Conservation (phyloP, 1,284 basidiomycete genomes). For the Filobasidium uniguttulatum region DNA sequence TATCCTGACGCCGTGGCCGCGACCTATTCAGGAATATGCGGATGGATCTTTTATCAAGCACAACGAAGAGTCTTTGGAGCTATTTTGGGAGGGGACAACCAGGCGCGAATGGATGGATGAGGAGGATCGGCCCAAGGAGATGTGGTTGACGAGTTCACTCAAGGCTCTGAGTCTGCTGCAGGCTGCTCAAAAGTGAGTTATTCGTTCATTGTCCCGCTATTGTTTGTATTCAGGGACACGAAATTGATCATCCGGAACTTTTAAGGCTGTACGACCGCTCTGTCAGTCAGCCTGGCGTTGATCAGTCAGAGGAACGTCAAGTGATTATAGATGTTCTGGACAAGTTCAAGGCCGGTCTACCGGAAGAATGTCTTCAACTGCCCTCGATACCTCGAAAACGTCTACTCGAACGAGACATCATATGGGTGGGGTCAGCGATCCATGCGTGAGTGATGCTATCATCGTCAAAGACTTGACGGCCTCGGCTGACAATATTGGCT, state of each 20-base stretch:
- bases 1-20: conserved; percentile 32
- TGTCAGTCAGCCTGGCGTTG: neutral
- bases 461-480: neutral
- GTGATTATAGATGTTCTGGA: neutral
- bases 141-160: neutral
- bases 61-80: neutral
- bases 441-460: conserved; percentile 4
- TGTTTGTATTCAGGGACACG: too few species aligned
- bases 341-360: neutral
- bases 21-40: conserved; percentile 20
- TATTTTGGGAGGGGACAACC: neutral
- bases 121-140: neutral
- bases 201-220: neutral
- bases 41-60: neutral
- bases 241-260: too few species aligned
- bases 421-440: neutral
- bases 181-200: neutral
- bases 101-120: neutral
- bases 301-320: neutral
- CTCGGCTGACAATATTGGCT: neutral
- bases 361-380: neutral
- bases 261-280: neutral
- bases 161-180: neutral
- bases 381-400: neutral
- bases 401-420: neutral